phyloP scores from a whole-genome alignment of 352 stramenopile species.

The Pythium coloratum region DNA sequence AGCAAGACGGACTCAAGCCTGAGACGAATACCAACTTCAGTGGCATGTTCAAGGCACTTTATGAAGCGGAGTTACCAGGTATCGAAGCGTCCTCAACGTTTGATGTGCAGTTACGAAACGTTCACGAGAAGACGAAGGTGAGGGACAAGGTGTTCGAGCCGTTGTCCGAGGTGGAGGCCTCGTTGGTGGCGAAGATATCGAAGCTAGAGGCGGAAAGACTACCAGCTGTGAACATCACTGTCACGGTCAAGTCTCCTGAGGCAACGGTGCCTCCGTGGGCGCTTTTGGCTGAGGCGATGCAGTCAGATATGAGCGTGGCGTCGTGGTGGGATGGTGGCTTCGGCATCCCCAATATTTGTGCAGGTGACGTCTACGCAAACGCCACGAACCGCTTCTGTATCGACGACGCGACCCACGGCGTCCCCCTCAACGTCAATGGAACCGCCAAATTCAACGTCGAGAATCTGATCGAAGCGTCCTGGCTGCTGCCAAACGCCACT shows the following conservation, averaged over 20 bases:
- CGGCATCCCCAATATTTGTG: constrained; percentile 74
- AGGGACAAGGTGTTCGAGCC: neutral
- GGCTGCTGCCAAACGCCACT: constrained; percentile 35
- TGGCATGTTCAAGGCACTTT: constrained; percentile 48
- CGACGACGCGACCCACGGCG: constrained; percentile 36
- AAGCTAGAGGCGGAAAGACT: neutral
- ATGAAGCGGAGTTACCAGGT: constrained; percentile 38
- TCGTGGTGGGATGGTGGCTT: constrained; percentile 79
- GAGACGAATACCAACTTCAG: constrained; percentile 34
- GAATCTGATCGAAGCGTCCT: constrained; percentile 71
- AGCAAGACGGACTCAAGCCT: constrained; percentile 36
- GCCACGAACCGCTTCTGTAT: constrained; percentile 61
- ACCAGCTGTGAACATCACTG: constrained; percentile 23
- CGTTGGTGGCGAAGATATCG: neutral
- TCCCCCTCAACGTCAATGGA: constrained; percentile 42
- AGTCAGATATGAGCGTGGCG: constrained; percentile 70
- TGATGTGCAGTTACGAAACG: constrained; percentile 25
- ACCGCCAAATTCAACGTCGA: constrained; percentile 73
- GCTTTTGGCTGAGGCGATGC: constrained; percentile 50
- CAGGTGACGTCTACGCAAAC: constrained; percentile 52
- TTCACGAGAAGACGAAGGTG: neutral
- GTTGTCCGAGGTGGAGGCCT: neutral
- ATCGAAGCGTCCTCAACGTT: constrained; percentile 25
- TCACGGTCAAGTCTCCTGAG: constrained; percentile 60
- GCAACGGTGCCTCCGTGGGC: constrained; percentile 64